A percentile compares a stretch with the other conserved stretches of the same genome.
Evolutionary conservation across 1,284 basidiomycete genomes (phyloP).

Genomic region (Trichosporon sp.): DNA sequence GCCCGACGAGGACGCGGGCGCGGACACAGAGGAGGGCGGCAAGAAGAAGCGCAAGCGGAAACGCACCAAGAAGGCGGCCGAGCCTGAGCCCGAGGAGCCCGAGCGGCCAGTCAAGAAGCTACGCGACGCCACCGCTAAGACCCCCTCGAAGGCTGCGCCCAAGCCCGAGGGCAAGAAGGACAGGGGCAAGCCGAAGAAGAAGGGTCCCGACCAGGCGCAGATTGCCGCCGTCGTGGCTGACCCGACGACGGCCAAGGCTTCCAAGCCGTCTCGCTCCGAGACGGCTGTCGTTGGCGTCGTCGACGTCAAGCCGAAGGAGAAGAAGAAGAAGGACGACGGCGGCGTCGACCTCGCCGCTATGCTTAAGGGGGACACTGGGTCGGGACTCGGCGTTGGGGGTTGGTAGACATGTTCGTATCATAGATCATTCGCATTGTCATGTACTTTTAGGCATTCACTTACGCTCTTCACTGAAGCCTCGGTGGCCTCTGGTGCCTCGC

Average conservation of each 20-base stretch:
- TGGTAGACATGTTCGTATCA: constrained; percentile 21
- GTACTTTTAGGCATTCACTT: constrained; percentile 10
- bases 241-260: constrained; percentile 18
- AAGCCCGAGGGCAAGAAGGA: constrained; percentile 5
- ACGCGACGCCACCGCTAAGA: not conserved
- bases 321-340: constrained; percentile 20
- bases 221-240: constrained; percentile 23
- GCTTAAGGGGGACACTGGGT: constrained; percentile 22
- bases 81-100: not conserved
- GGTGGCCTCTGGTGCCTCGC: too few species aligned
- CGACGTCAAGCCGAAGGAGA: constrained; percentile 31
- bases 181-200: constrained; percentile 19
- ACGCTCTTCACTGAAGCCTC: too few species aligned
- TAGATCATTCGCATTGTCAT: not conserved
- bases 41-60: constrained; percentile 36
- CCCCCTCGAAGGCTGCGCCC: not conserved
- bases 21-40: constrained; percentile 1
- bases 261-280: constrained; percentile 28
- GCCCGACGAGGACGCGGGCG: not conserved
- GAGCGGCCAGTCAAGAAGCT: constrained; percentile 4
- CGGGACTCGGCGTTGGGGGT: constrained; percentile 23
- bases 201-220: constrained; percentile 17
- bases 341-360: constrained; percentile 38
- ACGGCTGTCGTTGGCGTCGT: constrained; percentile 42
- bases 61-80: constrained; percentile 18